Conservation (phyloP, 106 monocot species). For the Triglochin maritima region DNA sequence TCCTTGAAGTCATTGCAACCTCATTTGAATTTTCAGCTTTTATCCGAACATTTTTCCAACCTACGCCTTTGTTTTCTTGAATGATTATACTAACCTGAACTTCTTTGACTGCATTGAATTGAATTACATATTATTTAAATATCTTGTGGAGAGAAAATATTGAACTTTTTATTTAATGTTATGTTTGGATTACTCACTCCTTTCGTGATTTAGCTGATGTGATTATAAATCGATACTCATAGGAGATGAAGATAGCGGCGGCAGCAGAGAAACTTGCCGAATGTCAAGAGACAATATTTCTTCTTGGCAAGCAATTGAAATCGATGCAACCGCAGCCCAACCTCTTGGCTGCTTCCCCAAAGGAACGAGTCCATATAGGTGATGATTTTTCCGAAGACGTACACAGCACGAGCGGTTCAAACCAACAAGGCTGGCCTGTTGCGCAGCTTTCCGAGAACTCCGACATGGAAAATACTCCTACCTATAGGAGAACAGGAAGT, state of each 20-base stretch:
- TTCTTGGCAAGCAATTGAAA: slow-evolving; percentile 28
- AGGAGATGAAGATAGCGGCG: slow-evolving; percentile 32
- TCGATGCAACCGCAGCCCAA: slow-evolving; percentile 18
- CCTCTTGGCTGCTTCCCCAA: neutral
- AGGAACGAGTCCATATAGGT: neutral
- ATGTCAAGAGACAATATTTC: slow-evolving; percentile 34
- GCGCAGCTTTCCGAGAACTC: slow-evolving; percentile 3
- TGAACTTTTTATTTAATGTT: too few relatives aligned
- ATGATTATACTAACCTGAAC: too few relatives aligned
- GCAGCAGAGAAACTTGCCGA: slow-evolving; percentile 35
- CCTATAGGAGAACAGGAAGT: slow-evolving; percentile 2
- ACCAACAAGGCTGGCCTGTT: neutral
- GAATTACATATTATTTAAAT: too few relatives aligned
- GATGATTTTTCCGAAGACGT: slow-evolving; percentile 8
- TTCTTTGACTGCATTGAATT: too few relatives aligned
- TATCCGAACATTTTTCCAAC: too few relatives aligned
- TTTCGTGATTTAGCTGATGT: too few relatives aligned
- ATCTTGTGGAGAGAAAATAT: too few relatives aligned
- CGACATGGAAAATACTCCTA: neutral
- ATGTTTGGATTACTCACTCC: too few relatives aligned
- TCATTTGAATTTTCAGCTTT: too few relatives aligned
- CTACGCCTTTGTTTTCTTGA: too few relatives aligned
- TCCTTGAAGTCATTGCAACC: too few relatives aligned
- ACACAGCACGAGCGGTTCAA: neutral
- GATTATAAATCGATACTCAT: neutral